phyloP scores from a whole-genome alignment of 129 eudicot genomes.

The Centrapalus pauciflorus region DNA sequence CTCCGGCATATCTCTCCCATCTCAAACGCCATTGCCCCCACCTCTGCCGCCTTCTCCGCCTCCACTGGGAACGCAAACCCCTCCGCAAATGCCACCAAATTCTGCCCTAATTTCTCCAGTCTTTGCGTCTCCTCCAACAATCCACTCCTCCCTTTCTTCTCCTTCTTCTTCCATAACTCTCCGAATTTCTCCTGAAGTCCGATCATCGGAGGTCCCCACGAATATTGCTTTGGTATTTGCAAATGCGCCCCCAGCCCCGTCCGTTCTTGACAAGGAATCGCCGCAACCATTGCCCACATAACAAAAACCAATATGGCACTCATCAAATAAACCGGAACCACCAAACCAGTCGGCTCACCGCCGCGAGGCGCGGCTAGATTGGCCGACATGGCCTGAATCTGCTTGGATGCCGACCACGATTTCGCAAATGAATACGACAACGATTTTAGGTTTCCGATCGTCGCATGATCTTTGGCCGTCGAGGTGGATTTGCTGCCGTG shows the following conservation, averaged over 20 bases:
- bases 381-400: slow-evolving; percentile 66
- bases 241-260: slow-evolving; percentile 54
- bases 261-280: slow-evolving; percentile 83
- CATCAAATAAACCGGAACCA: slow-evolving; percentile 59
- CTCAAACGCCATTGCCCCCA: slow-evolving; percentile 58
- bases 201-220: slow-evolving; percentile 64
- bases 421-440: slow-evolving; percentile 47
- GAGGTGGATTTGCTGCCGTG: slow-evolving; percentile 8
- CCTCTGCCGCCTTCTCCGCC: slow-evolving; percentile 60
- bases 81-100: slow-evolving; percentile 54
- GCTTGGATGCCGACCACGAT: slow-evolving; percentile 80
- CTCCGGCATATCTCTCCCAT: slow-evolving; percentile 57
- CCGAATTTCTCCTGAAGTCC: slow-evolving; percentile 79
- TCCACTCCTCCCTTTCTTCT: slow-evolving; percentile 77
- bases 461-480: slow-evolving; percentile 21
- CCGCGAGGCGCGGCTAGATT: slow-evolving; percentile 82
- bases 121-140: slow-evolving; percentile 61
- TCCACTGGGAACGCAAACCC: slow-evolving; percentile 60
- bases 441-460: slow-evolving; percentile 33
- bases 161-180: slow-evolving; percentile 89
- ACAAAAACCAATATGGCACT: slow-evolving; percentile 55
- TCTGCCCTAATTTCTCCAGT: slow-evolving; percentile 56
- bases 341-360: slow-evolving; percentile 62
- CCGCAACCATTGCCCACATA: slow-evolving; percentile 90
- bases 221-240: slow-evolving; percentile 46